These are phyloP conservation scores for Areca catechu DNA, from an alignment of 176 grass and related monocot species.

Conservation along the genomic window DNA sequence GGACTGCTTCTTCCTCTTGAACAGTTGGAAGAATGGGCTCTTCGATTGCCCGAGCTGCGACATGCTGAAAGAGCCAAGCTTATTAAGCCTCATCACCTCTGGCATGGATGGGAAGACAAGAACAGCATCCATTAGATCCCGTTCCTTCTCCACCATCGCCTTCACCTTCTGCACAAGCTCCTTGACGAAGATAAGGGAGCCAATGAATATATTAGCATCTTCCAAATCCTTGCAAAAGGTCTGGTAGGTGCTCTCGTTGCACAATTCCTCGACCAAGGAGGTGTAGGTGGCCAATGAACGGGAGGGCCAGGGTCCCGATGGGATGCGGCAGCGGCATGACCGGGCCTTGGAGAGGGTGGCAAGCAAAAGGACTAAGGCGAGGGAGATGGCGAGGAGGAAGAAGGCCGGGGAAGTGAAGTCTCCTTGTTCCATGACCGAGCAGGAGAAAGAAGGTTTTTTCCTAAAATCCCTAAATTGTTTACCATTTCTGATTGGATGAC, in stretches of 20 bases:
- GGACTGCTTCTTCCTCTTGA: slow-evolving; percentile 83
- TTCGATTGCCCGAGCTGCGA: slow-evolving; percentile 97
- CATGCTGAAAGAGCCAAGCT: slow-evolving; percentile 98
- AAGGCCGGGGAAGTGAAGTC: no score
- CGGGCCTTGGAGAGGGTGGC: no score
- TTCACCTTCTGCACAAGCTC: slow-evolving; percentile 91
- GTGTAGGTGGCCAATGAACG: no score
- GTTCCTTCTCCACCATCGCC: slow-evolving; percentile 52
- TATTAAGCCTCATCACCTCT: slow-evolving; percentile 98
- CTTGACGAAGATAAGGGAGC: slow-evolving; percentile 98
- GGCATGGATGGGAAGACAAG: slow-evolving; percentile 99
- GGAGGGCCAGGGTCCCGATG: no score
- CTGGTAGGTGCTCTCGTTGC: slow-evolving; percentile 56
- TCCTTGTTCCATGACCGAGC: no score
- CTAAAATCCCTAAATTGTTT: no score
- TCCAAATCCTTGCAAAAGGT: slow-evolving; percentile 76
- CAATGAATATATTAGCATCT: slow-evolving; percentile 90
- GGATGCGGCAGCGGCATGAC: no score
- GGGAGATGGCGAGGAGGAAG: no score
- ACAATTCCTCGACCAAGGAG: slow-evolving; percentile 88
- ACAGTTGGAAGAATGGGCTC: slow-evolving; percentile 99
- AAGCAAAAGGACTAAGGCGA: no score
- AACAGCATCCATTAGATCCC: slow-evolving; percentile 88
- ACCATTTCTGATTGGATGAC: no score
- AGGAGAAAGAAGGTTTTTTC: no score